phyloP scores from a whole-genome alignment of 1,284 basidiomycete species.

The Tilletiaria anomala region DNA sequence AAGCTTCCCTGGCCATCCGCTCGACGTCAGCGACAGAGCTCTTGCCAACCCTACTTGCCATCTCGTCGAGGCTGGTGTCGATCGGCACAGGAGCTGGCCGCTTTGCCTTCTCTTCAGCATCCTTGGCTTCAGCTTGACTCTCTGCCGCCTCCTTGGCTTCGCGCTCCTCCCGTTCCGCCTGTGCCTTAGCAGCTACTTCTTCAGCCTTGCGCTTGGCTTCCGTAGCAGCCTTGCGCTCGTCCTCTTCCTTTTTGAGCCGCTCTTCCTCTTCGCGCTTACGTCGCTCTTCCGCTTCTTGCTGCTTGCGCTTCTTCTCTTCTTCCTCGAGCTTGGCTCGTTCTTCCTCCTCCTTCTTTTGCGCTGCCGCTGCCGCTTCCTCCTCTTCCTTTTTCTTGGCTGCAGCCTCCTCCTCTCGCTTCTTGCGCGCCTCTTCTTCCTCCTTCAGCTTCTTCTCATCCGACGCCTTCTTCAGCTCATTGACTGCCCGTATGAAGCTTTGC shows the following conservation, averaged over 20 bases:
- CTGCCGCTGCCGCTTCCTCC: too few species aligned
- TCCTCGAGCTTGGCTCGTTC: conserved; percentile 3
- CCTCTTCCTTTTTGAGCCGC: conserved; percentile 4
- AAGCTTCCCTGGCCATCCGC: conserved; percentile 31
- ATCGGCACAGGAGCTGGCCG: conserved; percentile 5
- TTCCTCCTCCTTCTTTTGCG: not conserved
- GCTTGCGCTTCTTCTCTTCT: conserved; percentile 7
- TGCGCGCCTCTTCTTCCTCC: too few species aligned
- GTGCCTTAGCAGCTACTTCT: conserved; percentile 2
- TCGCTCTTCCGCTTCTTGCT: conserved; percentile 6
- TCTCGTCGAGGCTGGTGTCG: conserved; percentile 2
- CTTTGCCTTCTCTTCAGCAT: conserved; percentile 2
- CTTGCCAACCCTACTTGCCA: not conserved
- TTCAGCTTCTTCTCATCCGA: too few species aligned
- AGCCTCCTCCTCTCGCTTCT: too few species aligned
- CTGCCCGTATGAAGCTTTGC: too few species aligned
- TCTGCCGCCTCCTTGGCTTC: conserved; percentile 6
- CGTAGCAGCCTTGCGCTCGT: conserved; percentile 8
- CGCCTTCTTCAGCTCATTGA: too few species aligned
- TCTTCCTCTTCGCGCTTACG: not conserved
- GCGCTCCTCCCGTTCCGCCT: conserved; percentile 4
- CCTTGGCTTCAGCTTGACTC: conserved; percentile 4
- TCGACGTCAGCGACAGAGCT: conserved; percentile 26
- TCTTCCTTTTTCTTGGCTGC: too few species aligned
- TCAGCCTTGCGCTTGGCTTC: conserved; percentile 9